These are phyloP conservation scores for Brasenia schreberi DNA, from an alignment of 164 flowering plant genomes.

Conservation along the genomic window DNA sequence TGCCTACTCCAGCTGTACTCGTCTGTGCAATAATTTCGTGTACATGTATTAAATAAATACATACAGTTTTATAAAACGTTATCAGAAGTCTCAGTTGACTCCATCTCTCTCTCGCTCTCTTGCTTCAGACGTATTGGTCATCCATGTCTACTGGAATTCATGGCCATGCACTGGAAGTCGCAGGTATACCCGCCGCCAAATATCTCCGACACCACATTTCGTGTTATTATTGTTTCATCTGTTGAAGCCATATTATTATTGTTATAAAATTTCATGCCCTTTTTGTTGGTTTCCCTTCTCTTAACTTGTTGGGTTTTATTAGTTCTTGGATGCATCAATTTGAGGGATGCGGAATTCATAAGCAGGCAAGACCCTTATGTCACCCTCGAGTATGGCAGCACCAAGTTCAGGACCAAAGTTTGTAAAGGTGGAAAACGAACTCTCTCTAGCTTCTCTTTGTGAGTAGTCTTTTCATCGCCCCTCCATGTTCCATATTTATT, in stretches of 20 bases:
- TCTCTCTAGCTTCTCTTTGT: not conserved
- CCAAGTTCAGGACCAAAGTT: slow-evolving; percentile 61
- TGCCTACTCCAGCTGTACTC: no score
- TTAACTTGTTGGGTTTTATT: slow-evolving; percentile 1
- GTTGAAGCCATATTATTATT: no score
- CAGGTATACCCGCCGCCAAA: slow-evolving; percentile 26
- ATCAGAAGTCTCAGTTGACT: not conserved
- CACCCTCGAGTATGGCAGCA: slow-evolving; percentile 61
- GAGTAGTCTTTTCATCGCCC: no score
- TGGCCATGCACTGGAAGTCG: slow-evolving; percentile 78
- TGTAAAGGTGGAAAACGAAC: slow-evolving; percentile 44
- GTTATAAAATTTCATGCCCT: no score
- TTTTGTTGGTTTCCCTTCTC: not conserved
- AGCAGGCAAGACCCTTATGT: slow-evolving; percentile 95
- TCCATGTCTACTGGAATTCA: slow-evolving; percentile 58
- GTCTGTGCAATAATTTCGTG: no score
- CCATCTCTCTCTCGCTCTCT: not conserved
- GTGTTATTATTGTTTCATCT: not conserved
- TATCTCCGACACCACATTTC: not conserved
- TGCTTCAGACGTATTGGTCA: not conserved
- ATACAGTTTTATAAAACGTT: not conserved
- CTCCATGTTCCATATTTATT: no score
- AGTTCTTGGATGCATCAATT: slow-evolving; percentile 69
- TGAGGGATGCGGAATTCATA: slow-evolving; percentile 93
- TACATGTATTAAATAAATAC: no score